Conservation (phyloP, 2,329 filamentous ascomycete genomes). For the Trichoderma breve region DNA sequence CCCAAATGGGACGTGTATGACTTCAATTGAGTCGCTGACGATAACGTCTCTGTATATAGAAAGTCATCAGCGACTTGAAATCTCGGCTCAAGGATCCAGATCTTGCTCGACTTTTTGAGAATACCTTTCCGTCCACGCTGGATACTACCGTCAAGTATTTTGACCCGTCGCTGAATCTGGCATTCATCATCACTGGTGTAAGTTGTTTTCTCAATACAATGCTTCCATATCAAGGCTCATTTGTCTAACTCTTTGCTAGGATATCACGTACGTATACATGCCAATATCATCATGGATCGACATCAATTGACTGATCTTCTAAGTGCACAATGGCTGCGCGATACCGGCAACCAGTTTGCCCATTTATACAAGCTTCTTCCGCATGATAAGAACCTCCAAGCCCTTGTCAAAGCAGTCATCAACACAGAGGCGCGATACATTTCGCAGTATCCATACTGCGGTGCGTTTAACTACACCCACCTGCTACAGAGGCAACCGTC, state of each 20-base stretch:
- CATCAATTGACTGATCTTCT: not conserved
- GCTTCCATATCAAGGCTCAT: no score
- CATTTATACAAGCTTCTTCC: constrained; percentile 62
- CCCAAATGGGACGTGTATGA: not conserved
- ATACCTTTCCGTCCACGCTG: constrained; percentile 78
- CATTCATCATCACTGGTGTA: constrained; percentile 79
- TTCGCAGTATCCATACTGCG: constrained; percentile 70
- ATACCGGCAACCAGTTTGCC: constrained; percentile 74
- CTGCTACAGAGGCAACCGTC: not conserved
- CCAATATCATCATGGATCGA: not conserved
- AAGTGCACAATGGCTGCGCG: constrained; percentile 66
- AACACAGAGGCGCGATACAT: constrained; percentile 70
- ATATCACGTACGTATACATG: constrained; percentile 26
- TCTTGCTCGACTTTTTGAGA: constrained; percentile 76
- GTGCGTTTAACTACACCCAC: constrained; percentile 6
- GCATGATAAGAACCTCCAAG: constrained; percentile 59
- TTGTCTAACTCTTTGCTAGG: no score
- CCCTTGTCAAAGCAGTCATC: constrained; percentile 67
- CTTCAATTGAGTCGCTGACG: not conserved
- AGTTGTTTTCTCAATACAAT: constrained; percentile 58
- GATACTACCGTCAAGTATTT: constrained; percentile 83
- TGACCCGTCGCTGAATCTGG: constrained; percentile 60
- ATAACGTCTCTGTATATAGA: constrained; percentile 18
- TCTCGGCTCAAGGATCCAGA: constrained; percentile 52
- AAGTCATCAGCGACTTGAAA: constrained; percentile 38